phyloP scores from a whole-genome alignment of 139 green algal genomes.

The Mesostigma viride region DNA sequence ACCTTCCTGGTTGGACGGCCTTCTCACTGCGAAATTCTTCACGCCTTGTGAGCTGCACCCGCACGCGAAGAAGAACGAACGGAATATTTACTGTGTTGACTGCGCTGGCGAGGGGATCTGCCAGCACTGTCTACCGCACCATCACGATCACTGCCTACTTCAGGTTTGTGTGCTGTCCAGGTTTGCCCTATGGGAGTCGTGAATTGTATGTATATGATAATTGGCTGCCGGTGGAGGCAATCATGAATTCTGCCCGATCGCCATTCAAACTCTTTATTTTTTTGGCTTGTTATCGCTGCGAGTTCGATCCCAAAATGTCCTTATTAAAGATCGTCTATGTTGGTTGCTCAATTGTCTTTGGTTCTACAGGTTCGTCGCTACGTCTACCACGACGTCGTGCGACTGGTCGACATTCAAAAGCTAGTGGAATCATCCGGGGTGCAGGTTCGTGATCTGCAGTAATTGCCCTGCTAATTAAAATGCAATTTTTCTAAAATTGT shows the following conservation, averaged over 20 bases:
- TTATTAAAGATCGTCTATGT: not conserved
- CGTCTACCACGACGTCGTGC: constrained; percentile 25
- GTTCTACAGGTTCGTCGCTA: constrained; percentile 18
- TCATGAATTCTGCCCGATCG: not conserved
- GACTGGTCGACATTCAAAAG: constrained; percentile 18
- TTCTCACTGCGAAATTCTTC: constrained; percentile 18
- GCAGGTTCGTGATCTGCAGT: constrained; percentile 5
- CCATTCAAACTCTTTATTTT: not conserved
- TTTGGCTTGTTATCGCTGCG: not conserved
- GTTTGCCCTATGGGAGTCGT: not conserved
- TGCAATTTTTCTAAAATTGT: not conserved
- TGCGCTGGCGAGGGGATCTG: constrained; percentile 16
- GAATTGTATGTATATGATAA: constrained; percentile 4
- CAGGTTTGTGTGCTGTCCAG: not conserved
- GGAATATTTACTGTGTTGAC: constrained; percentile 19
- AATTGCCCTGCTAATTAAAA: not conserved
- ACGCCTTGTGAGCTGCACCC: not conserved
- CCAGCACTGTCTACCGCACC: constrained; percentile 18
- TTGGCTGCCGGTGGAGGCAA: not conserved
- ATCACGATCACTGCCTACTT: constrained; percentile 7
- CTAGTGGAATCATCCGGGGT: constrained; percentile 15
- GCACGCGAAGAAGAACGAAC: constrained; percentile 16
- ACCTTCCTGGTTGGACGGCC: constrained; percentile 12
- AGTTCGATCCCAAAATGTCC: not conserved
- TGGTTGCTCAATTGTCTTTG: not conserved